Evolutionary conservation across 1,139 yeast species (phyloP).

Genomic region (Yamadazyma dendronema): DNA sequence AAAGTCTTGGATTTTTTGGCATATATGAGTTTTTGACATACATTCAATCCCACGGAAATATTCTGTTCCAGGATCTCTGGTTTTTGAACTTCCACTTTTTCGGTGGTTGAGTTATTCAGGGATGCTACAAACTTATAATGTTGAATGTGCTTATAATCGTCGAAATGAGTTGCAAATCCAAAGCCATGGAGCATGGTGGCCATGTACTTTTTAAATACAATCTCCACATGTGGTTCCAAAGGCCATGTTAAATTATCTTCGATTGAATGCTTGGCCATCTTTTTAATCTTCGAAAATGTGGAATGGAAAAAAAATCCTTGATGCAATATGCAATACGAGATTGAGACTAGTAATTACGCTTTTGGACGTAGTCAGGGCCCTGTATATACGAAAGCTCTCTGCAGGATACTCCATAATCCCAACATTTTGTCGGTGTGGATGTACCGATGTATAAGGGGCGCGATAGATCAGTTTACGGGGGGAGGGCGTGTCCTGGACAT

Average conservation of each 20-base stretch:
- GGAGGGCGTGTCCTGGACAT: not conserved
- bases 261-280: not conserved
- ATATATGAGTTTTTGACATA: constrained; percentile 4
- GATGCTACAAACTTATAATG: constrained; percentile 5
- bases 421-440: not conserved
- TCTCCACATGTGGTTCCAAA: constrained; percentile 46
- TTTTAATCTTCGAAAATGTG: not conserved
- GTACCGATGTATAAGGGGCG: not conserved
- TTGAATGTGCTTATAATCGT: constrained; percentile 8
- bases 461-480: not conserved
- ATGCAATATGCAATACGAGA: not conserved
- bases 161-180: constrained; percentile 53
- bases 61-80: constrained; percentile 10
- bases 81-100: constrained; percentile 11
- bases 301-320: not conserved
- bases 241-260: constrained; percentile 8
- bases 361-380: not conserved
- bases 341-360: not conserved
- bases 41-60: constrained; percentile 13
- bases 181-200: constrained; percentile 58
- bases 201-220: constrained; percentile 73
- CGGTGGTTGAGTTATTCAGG: constrained; percentile 6
- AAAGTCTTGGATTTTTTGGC: constrained; percentile 3
- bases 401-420: not conserved
- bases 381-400: not conserved